These are phyloP conservation scores for Marasmius sp. DNA, from an alignment of 1,284 basidiomycete genomes.

Conservation along the genomic window DNA sequence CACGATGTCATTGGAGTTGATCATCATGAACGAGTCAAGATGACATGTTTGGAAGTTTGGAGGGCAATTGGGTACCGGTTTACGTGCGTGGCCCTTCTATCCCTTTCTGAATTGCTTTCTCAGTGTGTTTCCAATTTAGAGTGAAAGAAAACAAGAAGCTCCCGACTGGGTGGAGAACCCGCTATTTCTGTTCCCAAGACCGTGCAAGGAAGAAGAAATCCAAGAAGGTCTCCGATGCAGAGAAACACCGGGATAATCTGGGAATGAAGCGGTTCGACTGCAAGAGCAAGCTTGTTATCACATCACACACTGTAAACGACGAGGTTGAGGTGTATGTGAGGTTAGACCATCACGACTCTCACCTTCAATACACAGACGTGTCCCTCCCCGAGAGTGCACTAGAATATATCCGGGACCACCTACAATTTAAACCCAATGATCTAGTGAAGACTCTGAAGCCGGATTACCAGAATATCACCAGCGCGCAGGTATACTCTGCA, in stretches of 20 bases:
- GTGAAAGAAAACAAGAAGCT: neutral
- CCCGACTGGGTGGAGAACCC: neutral
- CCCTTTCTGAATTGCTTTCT: no score
- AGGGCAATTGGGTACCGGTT: neutral
- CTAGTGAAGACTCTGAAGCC: neutral
- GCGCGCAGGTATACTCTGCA: slow-evolving; percentile 13
- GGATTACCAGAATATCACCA: neutral
- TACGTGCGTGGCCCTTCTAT: neutral
- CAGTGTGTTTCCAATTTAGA: no score
- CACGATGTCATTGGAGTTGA: neutral
- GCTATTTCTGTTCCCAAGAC: slow-evolving; percentile 7
- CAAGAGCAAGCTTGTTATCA: neutral
- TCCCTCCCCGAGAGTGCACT: neutral
- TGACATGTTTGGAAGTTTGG: neutral
- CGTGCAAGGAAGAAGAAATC: neutral
- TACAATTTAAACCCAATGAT: neutral
- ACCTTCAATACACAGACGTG: slow-evolving; percentile 5
- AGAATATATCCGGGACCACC: slow-evolving; percentile 2
- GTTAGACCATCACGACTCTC: neutral
- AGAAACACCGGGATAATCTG: slow-evolving; percentile 5
- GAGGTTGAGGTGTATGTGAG: neutral
- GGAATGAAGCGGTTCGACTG: slow-evolving; percentile 14
- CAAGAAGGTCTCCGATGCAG: neutral
- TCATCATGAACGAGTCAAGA: neutral
- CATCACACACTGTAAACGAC: neutral